phyloP scores from a whole-genome alignment of 805 yeast genomes.

The Candida alai region DNA sequence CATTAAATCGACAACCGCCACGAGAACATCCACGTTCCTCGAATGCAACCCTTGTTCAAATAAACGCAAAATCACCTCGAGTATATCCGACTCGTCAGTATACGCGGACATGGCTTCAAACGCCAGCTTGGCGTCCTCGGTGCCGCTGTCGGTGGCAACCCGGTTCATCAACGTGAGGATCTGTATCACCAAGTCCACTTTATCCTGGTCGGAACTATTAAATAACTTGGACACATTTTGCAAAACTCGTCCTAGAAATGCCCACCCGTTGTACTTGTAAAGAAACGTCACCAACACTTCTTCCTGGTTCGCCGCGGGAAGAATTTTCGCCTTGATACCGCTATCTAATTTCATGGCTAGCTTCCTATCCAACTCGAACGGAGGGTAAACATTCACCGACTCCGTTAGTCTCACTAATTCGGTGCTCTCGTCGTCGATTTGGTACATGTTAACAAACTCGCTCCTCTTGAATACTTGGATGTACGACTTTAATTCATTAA shows the following conservation, averaged over 20 bases:
- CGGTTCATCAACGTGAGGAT: conserved; percentile 49
- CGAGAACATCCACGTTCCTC: conserved; percentile 45
- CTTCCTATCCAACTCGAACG: conserved; percentile 48
- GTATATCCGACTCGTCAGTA: conserved; percentile 54
- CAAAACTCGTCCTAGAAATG: conserved; percentile 71
- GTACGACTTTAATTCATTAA: conserved; percentile 57
- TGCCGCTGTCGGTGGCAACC: conserved; percentile 39
- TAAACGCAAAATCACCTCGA: conserved; percentile 60
- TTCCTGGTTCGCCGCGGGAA: conserved; percentile 43
- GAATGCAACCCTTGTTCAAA: conserved; percentile 64
- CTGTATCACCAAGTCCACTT: conserved; percentile 39
- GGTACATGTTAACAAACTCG: conserved; percentile 37
- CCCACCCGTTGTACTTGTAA: conserved; percentile 82
- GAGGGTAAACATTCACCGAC: conserved; percentile 50
- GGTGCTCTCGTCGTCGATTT: conserved; percentile 49
- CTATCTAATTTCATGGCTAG: conserved; percentile 39
- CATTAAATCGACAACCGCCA: conserved; percentile 48
- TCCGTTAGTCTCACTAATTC: conserved; percentile 50
- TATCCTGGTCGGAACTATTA: conserved; percentile 34
- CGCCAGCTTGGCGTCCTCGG: conserved; percentile 20
- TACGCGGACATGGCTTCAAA: conserved; percentile 44
- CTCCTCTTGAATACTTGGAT: conserved; percentile 44
- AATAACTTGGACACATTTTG: conserved; percentile 53
- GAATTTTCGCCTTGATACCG: conserved; percentile 67
- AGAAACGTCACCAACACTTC: conserved; percentile 58